A percentile compares a stretch with the other conserved stretches of the same genome.
Evolutionary conservation across 306 rosid genomes (phyloP).

Genomic region (Gastrolobium villosum): DNA sequence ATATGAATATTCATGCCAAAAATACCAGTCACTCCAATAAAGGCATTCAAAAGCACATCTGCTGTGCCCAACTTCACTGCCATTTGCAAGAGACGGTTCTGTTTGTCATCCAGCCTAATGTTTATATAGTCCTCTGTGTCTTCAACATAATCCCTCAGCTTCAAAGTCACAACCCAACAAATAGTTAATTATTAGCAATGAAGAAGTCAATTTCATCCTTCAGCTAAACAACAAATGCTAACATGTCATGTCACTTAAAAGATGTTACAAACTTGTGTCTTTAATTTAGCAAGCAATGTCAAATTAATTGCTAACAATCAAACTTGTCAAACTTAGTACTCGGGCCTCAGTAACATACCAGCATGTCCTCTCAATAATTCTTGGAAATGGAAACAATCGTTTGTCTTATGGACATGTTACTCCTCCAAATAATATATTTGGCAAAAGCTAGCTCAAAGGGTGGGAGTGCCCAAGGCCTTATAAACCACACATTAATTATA

Average conservation of each 20-base stretch:
- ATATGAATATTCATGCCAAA: slow-evolving; percentile 78
- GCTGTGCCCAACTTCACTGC: slow-evolving; percentile 83
- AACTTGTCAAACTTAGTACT: too few relatives aligned
- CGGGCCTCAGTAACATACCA: background rate
- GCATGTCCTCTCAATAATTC: background rate
- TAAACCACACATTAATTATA: too few relatives aligned
- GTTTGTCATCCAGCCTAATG: slow-evolving; percentile 92
- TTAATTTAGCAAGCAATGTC: too few relatives aligned
- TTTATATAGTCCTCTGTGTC: slow-evolving; percentile 95
- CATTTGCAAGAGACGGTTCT: slow-evolving; percentile 83
- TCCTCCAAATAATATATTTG: too few relatives aligned
- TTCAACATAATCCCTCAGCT: slow-evolving; percentile 86
- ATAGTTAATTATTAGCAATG: background rate
- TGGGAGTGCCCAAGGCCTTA: too few relatives aligned
- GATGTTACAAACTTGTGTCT: too few relatives aligned
- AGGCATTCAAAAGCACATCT: slow-evolving; percentile 64
- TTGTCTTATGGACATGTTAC: background rate
- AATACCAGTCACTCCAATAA: slow-evolving; percentile 71
- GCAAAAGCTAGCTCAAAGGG: too few relatives aligned
- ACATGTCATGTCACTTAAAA: background rate
- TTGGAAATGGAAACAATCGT: background rate
- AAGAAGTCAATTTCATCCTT: too few relatives aligned
- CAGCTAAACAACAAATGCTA: background rate
- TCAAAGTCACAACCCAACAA: slow-evolving; percentile 33
- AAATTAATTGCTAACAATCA: too few relatives aligned